Percentiles rank a stretch among this genome's conserved stretches.
phyloP scores from a whole-genome alignment of 2,329 filamentous ascomycete species.

The Aspergillus spinulosporus region DNA sequence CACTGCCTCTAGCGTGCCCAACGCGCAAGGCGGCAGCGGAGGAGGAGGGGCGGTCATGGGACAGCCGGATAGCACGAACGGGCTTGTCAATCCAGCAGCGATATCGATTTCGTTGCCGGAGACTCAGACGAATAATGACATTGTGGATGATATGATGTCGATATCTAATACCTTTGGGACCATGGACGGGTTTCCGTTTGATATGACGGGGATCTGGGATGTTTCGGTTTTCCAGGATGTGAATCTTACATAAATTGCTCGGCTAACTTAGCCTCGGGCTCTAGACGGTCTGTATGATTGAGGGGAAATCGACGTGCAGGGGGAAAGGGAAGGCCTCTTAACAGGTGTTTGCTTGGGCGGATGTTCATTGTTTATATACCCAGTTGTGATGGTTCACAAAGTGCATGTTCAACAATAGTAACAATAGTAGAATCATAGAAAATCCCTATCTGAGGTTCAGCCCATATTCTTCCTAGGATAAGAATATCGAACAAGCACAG shows the following conservation, averaged over 20 bases:
- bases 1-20: not conserved
- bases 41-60: constrained; percentile 9
- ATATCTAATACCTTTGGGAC: constrained; percentile 48
- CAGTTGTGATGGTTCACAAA: not conserved
- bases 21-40: constrained; percentile 15
- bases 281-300: not conserved
- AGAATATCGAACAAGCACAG: not conserved
- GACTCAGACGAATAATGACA: constrained; percentile 47
- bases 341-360: not conserved
- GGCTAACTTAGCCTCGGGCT: not conserved
- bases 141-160: constrained; percentile 50
- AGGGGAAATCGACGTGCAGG: not conserved
- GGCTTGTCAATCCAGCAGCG: constrained; percentile 40
- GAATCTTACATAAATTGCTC: constrained; percentile 27
- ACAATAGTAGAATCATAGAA: not conserved
- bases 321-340: constrained; percentile 7
- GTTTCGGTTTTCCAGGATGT: constrained; percentile 45
- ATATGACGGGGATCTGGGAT: constrained; percentile 50
- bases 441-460: too few species aligned
- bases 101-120: constrained; percentile 45
- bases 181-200: constrained; percentile 49
- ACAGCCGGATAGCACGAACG: constrained; percentile 20
- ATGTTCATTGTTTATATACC: constrained; percentile 3
- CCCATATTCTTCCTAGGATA: not conserved
- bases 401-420: constrained; percentile 7